Conservation (phyloP, 129 eudicot genomes). For the Chrysanthemum lavandulifolium region DNA sequence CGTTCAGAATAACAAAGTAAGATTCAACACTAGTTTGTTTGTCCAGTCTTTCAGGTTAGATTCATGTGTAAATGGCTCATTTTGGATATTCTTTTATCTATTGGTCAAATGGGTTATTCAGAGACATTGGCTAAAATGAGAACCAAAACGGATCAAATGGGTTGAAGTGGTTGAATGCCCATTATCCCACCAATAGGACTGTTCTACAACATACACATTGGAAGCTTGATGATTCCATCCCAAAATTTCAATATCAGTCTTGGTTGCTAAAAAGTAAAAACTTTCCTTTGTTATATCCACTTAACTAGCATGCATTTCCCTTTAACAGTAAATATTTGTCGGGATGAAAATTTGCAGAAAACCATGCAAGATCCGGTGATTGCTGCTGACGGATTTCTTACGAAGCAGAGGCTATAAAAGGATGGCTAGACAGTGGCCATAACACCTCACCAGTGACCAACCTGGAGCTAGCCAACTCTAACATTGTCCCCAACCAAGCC, state of each 20-base stretch:
- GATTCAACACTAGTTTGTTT: conserved; percentile 49
- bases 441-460: conserved; percentile 93
- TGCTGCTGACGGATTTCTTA: conserved; percentile 88
- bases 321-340: background rate
- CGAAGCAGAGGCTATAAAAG: conserved; percentile 76
- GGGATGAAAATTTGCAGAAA: conserved; percentile 48
- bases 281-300: background rate
- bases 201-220: background rate
- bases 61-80: background rate
- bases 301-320: background rate
- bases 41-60: conserved; percentile 81
- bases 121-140: too few relatives aligned
- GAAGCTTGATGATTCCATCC: background rate
- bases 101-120: background rate
- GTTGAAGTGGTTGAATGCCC: background rate
- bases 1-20: conserved; percentile 38
- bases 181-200: background rate
- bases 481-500: conserved; percentile 65
- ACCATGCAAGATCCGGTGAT: conserved; percentile 83
- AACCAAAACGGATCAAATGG: too few relatives aligned
- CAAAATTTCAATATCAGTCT: background rate
- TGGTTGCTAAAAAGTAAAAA: background rate
- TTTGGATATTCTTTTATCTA: background rate
- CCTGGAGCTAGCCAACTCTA: conserved; percentile 50
- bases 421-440: conserved; percentile 86